Conservation (phyloP, 2,329 filamentous ascomycete genomes). For the Fusarium avenaceum region DNA sequence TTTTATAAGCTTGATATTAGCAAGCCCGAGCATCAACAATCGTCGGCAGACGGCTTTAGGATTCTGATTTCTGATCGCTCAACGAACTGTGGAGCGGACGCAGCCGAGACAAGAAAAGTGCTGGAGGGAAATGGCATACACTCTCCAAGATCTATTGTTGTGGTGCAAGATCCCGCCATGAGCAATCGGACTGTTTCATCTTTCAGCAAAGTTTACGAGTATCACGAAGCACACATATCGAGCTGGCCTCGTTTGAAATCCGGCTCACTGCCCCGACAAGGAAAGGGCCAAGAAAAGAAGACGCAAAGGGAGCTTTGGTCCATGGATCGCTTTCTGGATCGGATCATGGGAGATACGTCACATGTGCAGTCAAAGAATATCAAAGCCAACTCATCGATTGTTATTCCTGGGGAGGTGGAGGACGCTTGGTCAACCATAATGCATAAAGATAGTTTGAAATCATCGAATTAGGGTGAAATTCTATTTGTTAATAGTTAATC, state of each 20-base stretch:
- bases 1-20: conserved; percentile 6
- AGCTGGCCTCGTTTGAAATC: conserved; percentile 4
- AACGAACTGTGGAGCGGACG: conserved; percentile 4
- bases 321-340: conserved; percentile 22
- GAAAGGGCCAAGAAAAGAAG: accelerated
- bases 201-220: neutral
- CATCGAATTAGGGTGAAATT: neutral
- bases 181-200: neutral
- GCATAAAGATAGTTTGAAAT: neutral
- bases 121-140: accelerated
- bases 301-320: conserved; percentile 14
- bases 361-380: accelerated
- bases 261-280: accelerated
- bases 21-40: accelerated
- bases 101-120: neutral
- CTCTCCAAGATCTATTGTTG: neutral
- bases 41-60: accelerated
- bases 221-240: accelerated
- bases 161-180: conserved; percentile 34
- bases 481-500: too few species aligned
- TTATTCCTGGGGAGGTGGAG: conserved; percentile 28
- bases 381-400: neutral
- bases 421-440: conserved; percentile 31
- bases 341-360: neutral
- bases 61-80: conserved; percentile 8